A percentile compares a stretch with the other conserved stretches of the same genome.
Evolutionary conservation across 371 early-diverging fungal genomes (phyloP).

Genomic region (Fennellomyces sp.): DNA sequence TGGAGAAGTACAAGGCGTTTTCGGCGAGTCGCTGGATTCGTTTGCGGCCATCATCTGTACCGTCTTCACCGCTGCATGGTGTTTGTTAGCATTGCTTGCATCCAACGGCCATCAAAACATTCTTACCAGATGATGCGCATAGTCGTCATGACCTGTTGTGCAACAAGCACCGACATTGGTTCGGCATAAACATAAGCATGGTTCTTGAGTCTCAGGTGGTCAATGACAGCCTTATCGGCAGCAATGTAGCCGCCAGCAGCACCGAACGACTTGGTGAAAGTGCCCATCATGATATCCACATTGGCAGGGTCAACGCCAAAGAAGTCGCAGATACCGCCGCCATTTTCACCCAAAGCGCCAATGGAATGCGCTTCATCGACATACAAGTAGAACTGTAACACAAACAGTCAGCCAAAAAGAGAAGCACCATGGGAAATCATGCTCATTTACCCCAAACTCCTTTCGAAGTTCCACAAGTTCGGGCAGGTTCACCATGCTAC

Average conservation of each 20-base stretch:
- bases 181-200: conserved; percentile 95
- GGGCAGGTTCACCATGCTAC: conserved; percentile 90
- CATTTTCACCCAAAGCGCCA: conserved; percentile 94
- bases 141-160: conserved; percentile 92
- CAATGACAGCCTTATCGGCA: conserved; percentile 79
- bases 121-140: conserved; percentile 74
- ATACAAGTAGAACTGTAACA: conserved; percentile 89
- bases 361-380: conserved; percentile 99
- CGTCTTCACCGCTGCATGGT: conserved; percentile 72
- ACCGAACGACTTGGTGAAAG: conserved; percentile 99
- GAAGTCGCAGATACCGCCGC: conserved; percentile 98
- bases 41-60: conserved; percentile 83
- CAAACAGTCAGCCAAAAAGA: neutral
- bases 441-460: conserved; percentile 76
- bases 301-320: conserved; percentile 86
- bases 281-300: conserved; percentile 99
- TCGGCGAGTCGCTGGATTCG: conserved; percentile 84
- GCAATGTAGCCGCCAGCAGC: conserved; percentile 99
- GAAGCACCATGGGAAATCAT: neutral
- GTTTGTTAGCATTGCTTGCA: neutral
- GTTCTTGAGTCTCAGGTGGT: conserved; percentile 80
- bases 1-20: conserved; percentile 89
- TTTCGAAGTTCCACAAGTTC: conserved; percentile 92
- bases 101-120: neutral
- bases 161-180: conserved; percentile 90